Base-by-base conservation (phyloP, 78 protist species). In the Pelomyxa schiedti region DNA sequence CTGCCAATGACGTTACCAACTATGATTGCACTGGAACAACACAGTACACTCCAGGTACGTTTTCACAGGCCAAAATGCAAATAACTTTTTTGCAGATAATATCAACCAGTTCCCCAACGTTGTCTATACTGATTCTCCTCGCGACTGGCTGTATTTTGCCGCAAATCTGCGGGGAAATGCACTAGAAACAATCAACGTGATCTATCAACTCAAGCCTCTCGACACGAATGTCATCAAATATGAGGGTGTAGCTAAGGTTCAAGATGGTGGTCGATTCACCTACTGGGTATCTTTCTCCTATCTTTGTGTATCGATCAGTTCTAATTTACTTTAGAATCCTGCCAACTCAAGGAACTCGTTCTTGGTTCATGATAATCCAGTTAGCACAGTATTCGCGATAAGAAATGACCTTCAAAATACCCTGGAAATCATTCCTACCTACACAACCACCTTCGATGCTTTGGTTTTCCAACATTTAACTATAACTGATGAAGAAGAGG, bases 151-250 rank as follows among this genome's bases (percentile, higher is more conserved):
- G 69, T 66, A 16, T n/a, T 66, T 66, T 8, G 9, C 69, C 8
- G 69, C 69, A 8, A 66, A 66, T 36, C 69, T 66, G 22, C 69
- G 69, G 16, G 69, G 69, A 8, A 26, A 26, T 8, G 69, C 69
- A n/a, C 28, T 32, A 36, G 69, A 66, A 8, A 8, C 28, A 29
- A 47, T 47, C 58, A 47, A 47, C 58, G 58, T 47, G 58, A 16
- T 47, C 58, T 47, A 47, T 16, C 16, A 16, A 16, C 58, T 47
- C 58, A 47, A 16, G 32, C 58, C 58, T 16, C 58, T 47, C 32
- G 32, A 16, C 58, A 47, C 16, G 32, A 47, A 47, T 16, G 16
- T 16, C 58, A 16, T 47, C 58, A 16, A 16, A 16, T 47, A 24
- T 16, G 58, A 47, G 58, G 58, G 58, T 16, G 58, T 47, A 16